Percentiles rank a stretch among this genome's conserved stretches.
Conservation (phyloP, 805 yeast genomes). For the Lachancea quebecensis region DNA sequence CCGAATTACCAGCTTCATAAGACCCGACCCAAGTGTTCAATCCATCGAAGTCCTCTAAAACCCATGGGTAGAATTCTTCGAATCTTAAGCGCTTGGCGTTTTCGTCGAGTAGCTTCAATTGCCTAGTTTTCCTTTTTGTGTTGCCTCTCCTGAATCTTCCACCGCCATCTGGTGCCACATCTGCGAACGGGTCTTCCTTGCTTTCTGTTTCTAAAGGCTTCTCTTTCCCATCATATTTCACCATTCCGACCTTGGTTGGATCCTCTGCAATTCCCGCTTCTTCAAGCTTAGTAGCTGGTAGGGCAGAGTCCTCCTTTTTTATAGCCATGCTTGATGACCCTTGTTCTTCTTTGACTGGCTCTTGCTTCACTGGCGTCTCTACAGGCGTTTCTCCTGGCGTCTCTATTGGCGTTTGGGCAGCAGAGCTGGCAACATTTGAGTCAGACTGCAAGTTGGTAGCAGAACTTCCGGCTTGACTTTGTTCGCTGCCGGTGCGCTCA, state of each 20-base stretch:
- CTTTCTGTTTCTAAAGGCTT: constrained; percentile 36
- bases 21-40: constrained; percentile 91
- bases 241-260: constrained; percentile 36
- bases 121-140: constrained; percentile 75
- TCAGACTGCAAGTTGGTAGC: background rate
- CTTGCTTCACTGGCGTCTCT: constrained; percentile 1
- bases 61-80: constrained; percentile 98
- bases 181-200: constrained; percentile 39
- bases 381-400: background rate
- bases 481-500: constrained; percentile 28
- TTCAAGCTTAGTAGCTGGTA: constrained; percentile 29
- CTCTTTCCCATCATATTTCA: constrained; percentile 35
- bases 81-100: constrained; percentile 76
- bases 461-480: background rate
- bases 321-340: background rate
- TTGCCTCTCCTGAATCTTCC: constrained; percentile 58
- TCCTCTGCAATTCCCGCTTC: constrained; percentile 35
- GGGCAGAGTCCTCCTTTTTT: constrained; percentile 1
- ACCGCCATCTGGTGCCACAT: constrained; percentile 89
- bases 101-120: constrained; percentile 74
- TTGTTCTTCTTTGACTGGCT: background rate
- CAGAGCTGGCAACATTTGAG: background rate
- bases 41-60: constrained; percentile 93
- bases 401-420: background rate
- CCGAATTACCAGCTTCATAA: constrained; percentile 84